Conservation (phyloP, 169 alveolate species). For the Plasmodium billcollinsi region DNA sequence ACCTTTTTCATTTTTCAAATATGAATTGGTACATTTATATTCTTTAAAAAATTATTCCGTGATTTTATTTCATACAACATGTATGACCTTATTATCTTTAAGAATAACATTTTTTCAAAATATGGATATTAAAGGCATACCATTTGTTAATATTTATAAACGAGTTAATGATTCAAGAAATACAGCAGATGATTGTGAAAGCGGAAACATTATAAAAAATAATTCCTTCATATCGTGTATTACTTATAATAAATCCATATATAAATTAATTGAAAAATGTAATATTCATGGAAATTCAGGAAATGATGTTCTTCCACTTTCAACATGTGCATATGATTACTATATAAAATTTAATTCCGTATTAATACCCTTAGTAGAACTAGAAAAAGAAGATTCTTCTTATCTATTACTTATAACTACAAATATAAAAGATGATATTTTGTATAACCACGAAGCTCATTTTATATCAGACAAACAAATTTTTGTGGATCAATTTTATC, state of each 20-base stretch:
- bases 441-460: constrained; percentile 52
- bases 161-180: constrained; percentile 8
- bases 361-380: constrained; percentile 48
- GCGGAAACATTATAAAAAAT: constrained; percentile 46
- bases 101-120: constrained; percentile 58
- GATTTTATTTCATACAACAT: constrained; percentile 34
- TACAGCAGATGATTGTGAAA: constrained; percentile 9
- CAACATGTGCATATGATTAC: constrained; percentile 75
- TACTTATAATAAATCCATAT: constrained; percentile 22
- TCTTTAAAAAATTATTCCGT: constrained; percentile 75
- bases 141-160: constrained; percentile 71
- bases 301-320: constrained; percentile 65
- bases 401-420: constrained; percentile 68
- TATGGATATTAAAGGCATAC: constrained; percentile 69
- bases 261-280: constrained; percentile 51
- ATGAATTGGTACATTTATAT: constrained; percentile 30
- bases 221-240: constrained; percentile 35
- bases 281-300: constrained; percentile 72
- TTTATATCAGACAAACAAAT: constrained; percentile 69
- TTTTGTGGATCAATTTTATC: constrained; percentile 27
- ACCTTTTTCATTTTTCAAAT: constrained; percentile 65
- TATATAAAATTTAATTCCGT: constrained; percentile 70
- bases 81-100: constrained; percentile 40
- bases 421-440: constrained; percentile 71
- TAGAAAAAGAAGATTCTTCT: constrained; percentile 29